Conservation (phyloP, 176 grass and related monocot species). For the Aegilops sharonensis region DNA sequence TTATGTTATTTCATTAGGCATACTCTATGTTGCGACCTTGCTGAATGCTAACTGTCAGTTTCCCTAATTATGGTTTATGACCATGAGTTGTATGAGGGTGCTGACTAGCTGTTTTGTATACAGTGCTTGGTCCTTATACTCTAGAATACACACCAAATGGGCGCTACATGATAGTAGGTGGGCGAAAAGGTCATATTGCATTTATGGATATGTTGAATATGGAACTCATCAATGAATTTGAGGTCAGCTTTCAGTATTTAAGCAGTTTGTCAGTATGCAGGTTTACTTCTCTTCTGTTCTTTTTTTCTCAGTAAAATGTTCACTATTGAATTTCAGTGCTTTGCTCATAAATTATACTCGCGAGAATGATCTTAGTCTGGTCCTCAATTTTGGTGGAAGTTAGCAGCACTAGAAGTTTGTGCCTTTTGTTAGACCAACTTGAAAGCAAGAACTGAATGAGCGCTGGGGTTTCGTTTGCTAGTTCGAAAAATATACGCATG, state of each 20-base stretch:
- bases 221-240: constrained; percentile 84
- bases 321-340: background rate
- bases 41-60: background rate
- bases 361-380: background rate
- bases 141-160: constrained; percentile 74
- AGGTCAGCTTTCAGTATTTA: constrained; percentile 48
- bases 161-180: constrained; percentile 81
- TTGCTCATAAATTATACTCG: background rate
- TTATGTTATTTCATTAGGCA: background rate
- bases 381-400: background rate
- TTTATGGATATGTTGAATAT: constrained; percentile 87
- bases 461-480: background rate
- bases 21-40: background rate
- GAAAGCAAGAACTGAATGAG: background rate
- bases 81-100: background rate
- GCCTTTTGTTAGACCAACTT: background rate
- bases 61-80: background rate
- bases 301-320: too few relatives aligned
- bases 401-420: background rate
- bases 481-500: background rate
- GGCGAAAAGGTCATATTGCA: constrained; percentile 90
- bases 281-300: too few relatives aligned
- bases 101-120: constrained; percentile 23
- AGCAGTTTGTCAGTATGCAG: background rate
- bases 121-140: constrained; percentile 87